Evolutionary conservation across 2,329 filamentous ascomycete species (phyloP).

Genomic region (Fusarium ambrosium): DNA sequence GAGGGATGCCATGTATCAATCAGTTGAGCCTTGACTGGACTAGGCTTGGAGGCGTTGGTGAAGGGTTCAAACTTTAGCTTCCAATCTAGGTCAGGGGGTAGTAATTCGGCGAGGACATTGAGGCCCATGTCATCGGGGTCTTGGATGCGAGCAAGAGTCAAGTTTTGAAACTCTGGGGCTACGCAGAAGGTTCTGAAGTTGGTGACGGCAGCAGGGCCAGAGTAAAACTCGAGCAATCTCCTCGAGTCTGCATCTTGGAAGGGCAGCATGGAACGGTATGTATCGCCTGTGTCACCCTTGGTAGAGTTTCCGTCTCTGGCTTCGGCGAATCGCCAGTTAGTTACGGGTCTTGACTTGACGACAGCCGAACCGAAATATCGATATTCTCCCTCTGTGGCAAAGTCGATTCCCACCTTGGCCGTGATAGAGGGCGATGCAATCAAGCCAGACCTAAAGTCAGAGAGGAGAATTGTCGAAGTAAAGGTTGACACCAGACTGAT

Average conservation of each 20-base stretch:
- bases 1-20: neutral
- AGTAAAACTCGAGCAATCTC: neutral
- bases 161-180: neutral
- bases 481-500: neutral
- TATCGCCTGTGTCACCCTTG: neutral
- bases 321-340: neutral
- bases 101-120: neutral
- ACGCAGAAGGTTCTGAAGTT: neutral
- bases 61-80: neutral
- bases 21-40: neutral
- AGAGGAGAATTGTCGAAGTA: constrained; percentile 21
- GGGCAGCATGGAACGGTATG: neutral
- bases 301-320: neutral
- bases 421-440: neutral
- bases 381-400: neutral
- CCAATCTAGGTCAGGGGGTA: neutral
- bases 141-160: neutral
- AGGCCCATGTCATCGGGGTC: neutral
- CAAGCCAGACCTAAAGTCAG: constrained; percentile 9
- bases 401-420: neutral
- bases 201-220: neutral
- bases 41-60: neutral
- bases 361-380: neutral
- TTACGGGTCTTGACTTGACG: neutral
- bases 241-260: neutral